Conservation (phyloP, 2,329 filamentous ascomycete species). For the Xylaria arbuscula region DNA sequence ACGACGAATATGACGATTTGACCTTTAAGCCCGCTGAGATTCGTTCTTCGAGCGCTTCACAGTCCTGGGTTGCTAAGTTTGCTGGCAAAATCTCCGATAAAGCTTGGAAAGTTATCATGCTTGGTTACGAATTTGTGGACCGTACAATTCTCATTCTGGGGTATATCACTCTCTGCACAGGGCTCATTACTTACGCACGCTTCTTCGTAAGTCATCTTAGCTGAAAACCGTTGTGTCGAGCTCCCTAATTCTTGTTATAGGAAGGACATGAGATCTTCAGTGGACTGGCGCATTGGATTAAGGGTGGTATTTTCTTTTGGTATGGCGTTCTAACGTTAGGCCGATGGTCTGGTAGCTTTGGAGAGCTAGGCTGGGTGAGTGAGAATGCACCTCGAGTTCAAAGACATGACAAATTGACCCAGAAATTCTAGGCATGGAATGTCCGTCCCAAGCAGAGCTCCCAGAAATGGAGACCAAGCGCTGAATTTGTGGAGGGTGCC, state of each 20-base stretch:
- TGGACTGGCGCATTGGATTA: constrained; percentile 91
- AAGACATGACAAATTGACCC: constrained; percentile 35
- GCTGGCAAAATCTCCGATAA: constrained; percentile 66
- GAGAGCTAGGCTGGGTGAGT: constrained; percentile 84
- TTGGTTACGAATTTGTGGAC: constrained; percentile 76
- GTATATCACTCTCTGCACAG: constrained; percentile 77
- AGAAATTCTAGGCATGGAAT: constrained; percentile 78
- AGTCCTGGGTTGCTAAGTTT: constrained; percentile 65
- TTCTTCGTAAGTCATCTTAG: constrained; percentile 76
- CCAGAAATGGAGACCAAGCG: constrained; percentile 77
- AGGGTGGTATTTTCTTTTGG: constrained; percentile 95
- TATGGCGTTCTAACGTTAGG: constrained; percentile 88
- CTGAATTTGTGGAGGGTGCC: constrained; percentile 89
- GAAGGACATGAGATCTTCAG: constrained; percentile 78
- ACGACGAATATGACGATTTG: constrained; percentile 56
- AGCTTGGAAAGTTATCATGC: constrained; percentile 66
- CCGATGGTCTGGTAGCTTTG: constrained; percentile 90
- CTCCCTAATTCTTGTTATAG: constrained; percentile 55
- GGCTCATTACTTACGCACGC: constrained; percentile 80
- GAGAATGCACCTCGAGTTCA: not conserved
- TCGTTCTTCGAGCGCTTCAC: constrained; percentile 58
- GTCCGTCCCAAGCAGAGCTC: constrained; percentile 70
- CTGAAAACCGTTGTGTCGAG: not conserved
- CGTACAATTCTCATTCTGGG: constrained; percentile 81
- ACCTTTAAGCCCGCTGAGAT: constrained; percentile 57